phyloP scores from a whole-genome alignment of 148 eudicot species.

The Rheum nobile region DNA sequence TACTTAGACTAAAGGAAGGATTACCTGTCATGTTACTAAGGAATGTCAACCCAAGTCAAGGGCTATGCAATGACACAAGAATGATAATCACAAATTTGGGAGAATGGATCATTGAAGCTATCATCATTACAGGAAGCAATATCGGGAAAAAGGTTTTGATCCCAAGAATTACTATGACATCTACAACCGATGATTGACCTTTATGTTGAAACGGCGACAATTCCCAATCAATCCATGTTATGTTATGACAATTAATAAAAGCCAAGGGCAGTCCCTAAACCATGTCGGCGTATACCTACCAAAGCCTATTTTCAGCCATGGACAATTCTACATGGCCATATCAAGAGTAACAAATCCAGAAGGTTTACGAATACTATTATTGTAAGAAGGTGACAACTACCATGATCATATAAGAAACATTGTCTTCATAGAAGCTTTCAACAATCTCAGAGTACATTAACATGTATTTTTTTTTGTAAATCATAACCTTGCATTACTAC shows the following conservation, averaged over 20 bases:
- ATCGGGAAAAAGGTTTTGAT: neutral
- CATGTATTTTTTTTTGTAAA: too few relatives aligned
- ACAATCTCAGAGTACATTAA: neutral
- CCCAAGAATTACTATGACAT: neutral
- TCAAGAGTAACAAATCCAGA: too few relatives aligned
- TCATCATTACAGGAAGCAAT: neutral
- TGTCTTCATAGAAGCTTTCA: neutral
- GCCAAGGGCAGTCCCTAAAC: neutral
- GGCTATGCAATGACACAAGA: neutral
- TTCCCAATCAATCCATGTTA: neutral
- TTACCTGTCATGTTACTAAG: too few relatives aligned
- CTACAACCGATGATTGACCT: neutral
- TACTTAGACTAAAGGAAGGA: too few relatives aligned
- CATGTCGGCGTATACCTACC: neutral
- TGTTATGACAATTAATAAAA: neutral
- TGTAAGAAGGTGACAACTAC: too few relatives aligned
- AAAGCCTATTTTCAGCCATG: neutral
- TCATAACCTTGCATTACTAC: too few relatives aligned
- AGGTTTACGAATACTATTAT: too few relatives aligned
- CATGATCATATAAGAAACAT: neutral
- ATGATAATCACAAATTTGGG: neutral
- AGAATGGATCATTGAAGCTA: neutral
- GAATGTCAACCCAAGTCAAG: neutral
- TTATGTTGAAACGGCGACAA: neutral
- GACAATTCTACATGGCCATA: too few relatives aligned